Evolutionary conservation across 129 eudicot species (phyloP), one percentile per base, ranked within the genome.

Genomic region (Tanacetum coccineum): DNA sequence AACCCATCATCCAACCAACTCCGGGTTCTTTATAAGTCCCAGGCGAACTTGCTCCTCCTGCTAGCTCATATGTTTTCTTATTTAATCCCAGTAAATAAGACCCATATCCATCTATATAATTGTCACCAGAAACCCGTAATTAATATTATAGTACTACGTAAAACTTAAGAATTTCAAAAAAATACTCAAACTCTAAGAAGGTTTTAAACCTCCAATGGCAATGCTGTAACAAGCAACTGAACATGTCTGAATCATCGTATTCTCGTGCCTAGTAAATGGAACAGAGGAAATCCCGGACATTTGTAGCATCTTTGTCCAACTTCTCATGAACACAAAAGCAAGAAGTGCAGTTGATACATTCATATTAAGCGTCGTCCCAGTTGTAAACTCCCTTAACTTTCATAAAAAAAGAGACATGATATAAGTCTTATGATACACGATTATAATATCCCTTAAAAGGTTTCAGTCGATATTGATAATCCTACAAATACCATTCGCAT

Each of bases 261-360:
- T 91, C 78, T 91, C 97, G 46, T 91, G 96, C n/a, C 81, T 72
- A 2, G 97, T 87, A 47, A 87, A 91, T 3, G 96, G 97, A 39
- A 60, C 68, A 1, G 81, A 61, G 19, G 78, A 70, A 13, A 91
- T 39, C 39, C 97, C 97, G 2, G 70, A 21, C 52, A 77, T 85
- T 12, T 73, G 72, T 15, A 83, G 70, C 72, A 85, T 14, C 74
- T 91, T 91, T 12, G 80, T 91, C 96, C 96, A 91, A 3, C 80
- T 64, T 42, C 82, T 70, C 47, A 89, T 77, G 73, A 89, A 79
- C 71, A 89, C 79, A 51, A 81, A 89, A 6, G 96, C 93, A 22
- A 89, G 84, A 72, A 89, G 93, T 7, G 96, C 89, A 51, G 93
- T 93, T 4, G 96, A 85, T 25, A 89, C 90, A 69, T 89, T 89